Base-by-base conservation (phyloP, 108 stramenopile genomes). In the Skeletonema tropicum region DNA sequence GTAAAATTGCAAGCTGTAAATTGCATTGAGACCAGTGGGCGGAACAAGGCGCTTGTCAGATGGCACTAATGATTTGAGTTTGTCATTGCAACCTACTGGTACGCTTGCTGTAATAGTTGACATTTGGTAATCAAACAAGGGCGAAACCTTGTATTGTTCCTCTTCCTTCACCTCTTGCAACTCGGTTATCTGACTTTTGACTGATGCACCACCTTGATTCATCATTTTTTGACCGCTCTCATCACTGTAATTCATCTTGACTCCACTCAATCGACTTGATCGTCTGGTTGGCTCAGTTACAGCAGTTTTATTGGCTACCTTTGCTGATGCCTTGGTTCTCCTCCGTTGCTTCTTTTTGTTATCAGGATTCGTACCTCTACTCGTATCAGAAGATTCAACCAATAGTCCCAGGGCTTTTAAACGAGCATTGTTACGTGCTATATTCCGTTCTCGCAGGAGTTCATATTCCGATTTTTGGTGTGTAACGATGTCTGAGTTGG, bases 1-100 rank as follows among this genome's bases (percentile, higher is more conserved):
- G 39, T 65, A 66, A 42, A 81, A 81, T 41, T 84, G 68, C 11
- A 92, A 78, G 26, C 83, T 88, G 67, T 92, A 92, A 31, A 92
- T 89, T 11, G 89, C 87, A 65, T 33, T 65, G 12, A 89, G 74
- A 12, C 88, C 87, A 7, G 76, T 71, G 14, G 91, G 91, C 52
- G 89, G 87, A 12, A 76, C 29, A 11, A 91, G 74, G 6, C 90
- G 77, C 23, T 75, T 55, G 4, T 76, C 76, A 30, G 64, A 38
- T 11, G 71, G 85, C 41, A 48, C 59, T 15, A 87, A 55, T 11
- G 75, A 38, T 8, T 63, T 67, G 32, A 64, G 79, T 64, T 39
- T 57, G 13, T 15, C 33, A 32, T 32, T 60, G 29, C 30, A 14
- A 29, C 29, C 23, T 35, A 35, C 3, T 60, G 14, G 30, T 29